A percentile compares a stretch with the other conserved stretches of the same genome.
phyloP scores from a whole-genome alignment of 108 stramenopile species.

The Chaetoceros muelleri region DNA sequence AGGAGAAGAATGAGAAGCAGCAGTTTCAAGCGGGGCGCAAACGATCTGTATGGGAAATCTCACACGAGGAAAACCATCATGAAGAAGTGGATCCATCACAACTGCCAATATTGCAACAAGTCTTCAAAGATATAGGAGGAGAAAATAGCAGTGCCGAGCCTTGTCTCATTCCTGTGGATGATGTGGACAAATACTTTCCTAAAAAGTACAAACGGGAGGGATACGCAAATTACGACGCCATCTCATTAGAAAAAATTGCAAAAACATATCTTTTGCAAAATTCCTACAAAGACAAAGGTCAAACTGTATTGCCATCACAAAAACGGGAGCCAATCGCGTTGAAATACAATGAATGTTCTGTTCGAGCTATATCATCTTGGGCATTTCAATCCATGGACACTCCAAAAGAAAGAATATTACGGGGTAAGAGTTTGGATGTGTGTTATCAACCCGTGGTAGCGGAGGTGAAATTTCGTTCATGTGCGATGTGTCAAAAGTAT shows the following conservation, averaged over 20 bases:
- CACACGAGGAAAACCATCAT: too few species aligned
- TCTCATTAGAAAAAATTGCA: neutral
- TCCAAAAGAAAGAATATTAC: conserved; percentile 1
- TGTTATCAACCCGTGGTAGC: neutral
- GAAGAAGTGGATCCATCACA: too few species aligned
- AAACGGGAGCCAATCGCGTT: too few species aligned
- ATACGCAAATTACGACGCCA: neutral
- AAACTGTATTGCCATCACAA: neutral
- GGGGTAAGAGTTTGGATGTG: neutral
- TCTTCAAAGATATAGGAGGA: too few species aligned
- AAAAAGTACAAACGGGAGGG: neutral
- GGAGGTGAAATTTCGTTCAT: neutral
- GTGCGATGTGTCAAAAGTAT: neutral
- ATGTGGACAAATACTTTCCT: too few species aligned
- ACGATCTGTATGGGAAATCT: too few species aligned
- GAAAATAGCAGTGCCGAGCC: too few species aligned
- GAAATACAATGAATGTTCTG: neutral
- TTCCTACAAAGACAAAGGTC: neutral
- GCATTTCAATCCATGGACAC: neutral
- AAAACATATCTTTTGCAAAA: neutral
- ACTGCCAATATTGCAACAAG: too few species aligned
- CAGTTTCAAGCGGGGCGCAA: too few species aligned
- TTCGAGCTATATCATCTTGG: neutral
- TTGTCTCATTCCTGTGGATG: too few species aligned
- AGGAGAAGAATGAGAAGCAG: too few species aligned